These are phyloP conservation scores for Pinus albicaulis DNA, from an alignment of 75 land plant species.

Conservation along the genomic window DNA sequence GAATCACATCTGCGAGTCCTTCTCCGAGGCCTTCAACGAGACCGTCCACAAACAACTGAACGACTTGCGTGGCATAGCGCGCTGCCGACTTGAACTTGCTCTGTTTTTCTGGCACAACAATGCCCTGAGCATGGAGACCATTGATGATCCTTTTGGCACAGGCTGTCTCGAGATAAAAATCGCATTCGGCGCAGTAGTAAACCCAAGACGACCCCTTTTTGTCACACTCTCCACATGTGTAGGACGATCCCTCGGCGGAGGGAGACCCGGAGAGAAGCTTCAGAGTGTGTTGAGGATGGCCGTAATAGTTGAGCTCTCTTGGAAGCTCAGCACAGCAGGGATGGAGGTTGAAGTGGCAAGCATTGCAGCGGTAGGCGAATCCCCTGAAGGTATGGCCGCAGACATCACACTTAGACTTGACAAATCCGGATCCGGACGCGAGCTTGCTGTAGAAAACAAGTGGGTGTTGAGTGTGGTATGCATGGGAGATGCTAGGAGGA, in stretches of 20 bases:
- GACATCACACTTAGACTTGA: conserved; percentile 43
- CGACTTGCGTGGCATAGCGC: conserved; percentile 34
- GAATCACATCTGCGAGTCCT: conserved; percentile 44
- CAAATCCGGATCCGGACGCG: conserved; percentile 20
- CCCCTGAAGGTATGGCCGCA: conserved; percentile 49
- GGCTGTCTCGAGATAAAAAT: conserved; percentile 47
- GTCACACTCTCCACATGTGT: conserved; percentile 16
- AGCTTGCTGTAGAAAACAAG: conserved; percentile 36
- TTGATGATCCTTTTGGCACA: conserved; percentile 59
- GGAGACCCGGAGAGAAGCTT: conserved; percentile 13
- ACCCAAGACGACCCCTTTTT: conserved; percentile 30
- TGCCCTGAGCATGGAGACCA: conserved; percentile 36
- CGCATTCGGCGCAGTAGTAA: conserved; percentile 37
- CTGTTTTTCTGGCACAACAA: conserved; percentile 15
- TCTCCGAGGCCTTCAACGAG: conserved; percentile 65
- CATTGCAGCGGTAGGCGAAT: conserved; percentile 38
- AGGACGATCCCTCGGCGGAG: neutral
- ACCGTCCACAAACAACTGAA: conserved; percentile 40
- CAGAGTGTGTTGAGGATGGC: conserved; percentile 42
- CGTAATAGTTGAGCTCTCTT: conserved; percentile 19
- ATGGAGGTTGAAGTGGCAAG: conserved; percentile 56
- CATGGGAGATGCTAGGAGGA: conserved; percentile 31
- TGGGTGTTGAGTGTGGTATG: conserved; percentile 43
- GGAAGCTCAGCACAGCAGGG: conserved; percentile 53
- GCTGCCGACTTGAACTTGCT: conserved; percentile 42